Base-by-base conservation (phyloP, 306 rosid genomes). In the Dalbergia oliveri region DNA sequence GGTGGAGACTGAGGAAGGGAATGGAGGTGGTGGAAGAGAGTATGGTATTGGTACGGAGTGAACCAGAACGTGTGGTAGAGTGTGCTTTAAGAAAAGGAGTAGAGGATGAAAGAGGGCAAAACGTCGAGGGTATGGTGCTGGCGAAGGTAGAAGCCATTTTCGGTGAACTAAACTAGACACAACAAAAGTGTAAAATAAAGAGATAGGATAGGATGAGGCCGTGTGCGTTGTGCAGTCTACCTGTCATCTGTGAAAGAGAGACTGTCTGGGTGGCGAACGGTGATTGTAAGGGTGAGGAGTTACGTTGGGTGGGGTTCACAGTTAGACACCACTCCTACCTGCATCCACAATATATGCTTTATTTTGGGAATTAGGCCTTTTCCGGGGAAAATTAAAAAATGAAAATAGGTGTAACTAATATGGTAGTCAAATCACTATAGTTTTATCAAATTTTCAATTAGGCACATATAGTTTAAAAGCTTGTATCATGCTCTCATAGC, bases 131-230 rank as follows among this genome's bases (percentile, higher is more conserved):
- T 14, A 78, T 54, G 72, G 86, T 3, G 21, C 72, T 5, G 58
- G 71, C 53, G 8, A 77, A 77, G 74, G 73, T 39, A 67, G 89
- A 90, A 73, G 89, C 91, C 97, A 94, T 89, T 81, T 76, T 76
- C 13, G 8, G 19, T 64, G 90, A 76, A 83, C 58, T 15, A 26
- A 51, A 47, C 53, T 10, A 47, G 14, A 45, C 9, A 9, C 4
- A 4, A 1, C 58, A 18, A 13, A 14, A 26, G 31, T 26, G 31
- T 13, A 13, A 49, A 49, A 49, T 49, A 16, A 49, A 6, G 41
- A 5, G 41, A 37, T 37, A 11, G 7, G 41, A 37, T 37, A 11
- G 10, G 47, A 43, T 43, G 47, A 43, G 47, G 3, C 11, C 8
- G 47, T 6, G 2, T 6, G 47, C 7, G 41, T 37, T 0, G 41